phyloP scores from a whole-genome alignment of 2,329 filamentous ascomycete species.

The Cercospora sojina region DNA sequence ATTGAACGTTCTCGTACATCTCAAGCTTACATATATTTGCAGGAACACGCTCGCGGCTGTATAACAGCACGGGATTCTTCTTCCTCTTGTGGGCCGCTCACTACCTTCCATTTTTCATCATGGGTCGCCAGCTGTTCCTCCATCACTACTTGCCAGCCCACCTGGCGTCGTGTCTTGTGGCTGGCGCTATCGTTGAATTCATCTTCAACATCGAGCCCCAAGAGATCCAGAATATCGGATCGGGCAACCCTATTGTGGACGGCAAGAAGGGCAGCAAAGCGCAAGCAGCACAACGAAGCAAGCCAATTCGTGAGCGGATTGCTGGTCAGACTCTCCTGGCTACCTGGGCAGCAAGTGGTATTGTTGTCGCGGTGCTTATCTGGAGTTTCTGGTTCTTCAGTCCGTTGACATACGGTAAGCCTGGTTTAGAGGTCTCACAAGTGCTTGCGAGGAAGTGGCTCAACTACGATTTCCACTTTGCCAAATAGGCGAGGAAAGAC shows the following conservation, averaged over 20 bases:
- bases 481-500: conserved; percentile 61
- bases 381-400: conserved; percentile 91
- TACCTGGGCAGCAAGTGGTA: conserved; percentile 74
- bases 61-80: conserved; percentile 99
- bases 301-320: conserved; percentile 79
- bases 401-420: conserved; percentile 91
- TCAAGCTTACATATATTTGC: conserved; percentile 16
- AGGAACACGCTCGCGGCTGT: conserved; percentile 89
- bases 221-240: conserved; percentile 54
- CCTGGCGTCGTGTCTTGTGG: conserved; percentile 83
- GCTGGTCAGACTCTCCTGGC: conserved; percentile 72
- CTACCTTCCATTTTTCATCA: conserved; percentile 95
- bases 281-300: conserved; percentile 52
- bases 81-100: conserved; percentile 97
- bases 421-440: conserved; percentile 75
- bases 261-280: conserved; percentile 38
- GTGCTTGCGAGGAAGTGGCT: conserved; percentile 90
- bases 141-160: conserved; percentile 97
- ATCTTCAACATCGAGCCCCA: conserved; percentile 86
- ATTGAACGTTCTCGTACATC: neutral
- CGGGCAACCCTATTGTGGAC: conserved; percentile 41
- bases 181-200: conserved; percentile 90
- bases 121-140: conserved; percentile 96
- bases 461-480: conserved; percentile 96
- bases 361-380: conserved; percentile 66